phyloP scores from a whole-genome alignment of 2,329 filamentous ascomycete genomes.

The Hysterium pulicare region DNA sequence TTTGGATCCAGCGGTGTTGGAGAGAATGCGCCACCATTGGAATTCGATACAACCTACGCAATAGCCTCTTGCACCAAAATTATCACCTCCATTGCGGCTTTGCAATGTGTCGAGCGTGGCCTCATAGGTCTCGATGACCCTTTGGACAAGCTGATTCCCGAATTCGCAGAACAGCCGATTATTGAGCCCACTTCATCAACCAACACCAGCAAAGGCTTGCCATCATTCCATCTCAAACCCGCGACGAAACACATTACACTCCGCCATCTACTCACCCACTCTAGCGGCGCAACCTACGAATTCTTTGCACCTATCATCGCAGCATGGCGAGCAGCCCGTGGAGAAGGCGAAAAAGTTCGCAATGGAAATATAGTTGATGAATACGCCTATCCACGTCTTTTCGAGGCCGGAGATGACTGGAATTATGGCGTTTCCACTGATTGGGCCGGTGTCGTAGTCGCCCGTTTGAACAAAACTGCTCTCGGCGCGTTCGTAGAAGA shows the following conservation, averaged over 20 bases:
- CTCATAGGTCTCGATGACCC: constrained; percentile 25
- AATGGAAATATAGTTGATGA: constrained; percentile 20
- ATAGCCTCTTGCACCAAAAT: constrained; percentile 32
- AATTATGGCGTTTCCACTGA: constrained; percentile 48
- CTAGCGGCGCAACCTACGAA: constrained; percentile 46
- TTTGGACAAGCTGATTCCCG: constrained; percentile 18
- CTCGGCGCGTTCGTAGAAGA: constrained; percentile 44
- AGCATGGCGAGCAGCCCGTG: constrained; percentile 40
- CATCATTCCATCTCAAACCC: constrained; percentile 7
- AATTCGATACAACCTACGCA: constrained; percentile 52
- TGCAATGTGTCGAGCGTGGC: constrained; percentile 28
- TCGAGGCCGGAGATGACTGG: constrained; percentile 45
- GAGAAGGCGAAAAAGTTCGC: neutral
- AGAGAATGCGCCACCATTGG: constrained; percentile 47
- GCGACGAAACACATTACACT: constrained; percentile 18
- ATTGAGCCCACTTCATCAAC: constrained; percentile 1
- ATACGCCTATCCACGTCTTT: constrained; percentile 29
- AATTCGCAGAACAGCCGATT: constrained; percentile 18
- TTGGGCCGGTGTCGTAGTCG: constrained; percentile 48
- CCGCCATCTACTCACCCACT: constrained; percentile 48
- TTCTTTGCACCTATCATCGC: constrained; percentile 39
- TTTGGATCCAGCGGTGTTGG: constrained; percentile 34
- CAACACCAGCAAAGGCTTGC: neutral
- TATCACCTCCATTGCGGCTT: constrained; percentile 24
- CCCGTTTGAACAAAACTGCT: constrained; percentile 35